phyloP scores from a whole-genome alignment of 176 grass and related monocot genomes.

The Bolboschoenus planiculmis region DNA sequence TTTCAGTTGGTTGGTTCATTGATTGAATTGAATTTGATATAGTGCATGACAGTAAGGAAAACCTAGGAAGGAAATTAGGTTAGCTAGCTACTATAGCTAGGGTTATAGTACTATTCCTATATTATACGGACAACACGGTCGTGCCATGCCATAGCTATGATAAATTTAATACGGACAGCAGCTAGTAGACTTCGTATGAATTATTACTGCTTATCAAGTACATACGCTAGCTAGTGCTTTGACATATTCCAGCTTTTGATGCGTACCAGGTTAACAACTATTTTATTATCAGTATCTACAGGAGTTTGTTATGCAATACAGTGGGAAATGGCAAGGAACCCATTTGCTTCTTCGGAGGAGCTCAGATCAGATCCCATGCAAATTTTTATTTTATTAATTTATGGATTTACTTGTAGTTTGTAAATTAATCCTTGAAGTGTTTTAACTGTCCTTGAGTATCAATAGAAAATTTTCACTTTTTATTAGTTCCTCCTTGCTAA shows the following conservation, averaged over 20 bases:
- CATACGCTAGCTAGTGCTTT: background rate
- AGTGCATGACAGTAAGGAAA: conserved; percentile 22
- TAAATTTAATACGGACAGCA: background rate
- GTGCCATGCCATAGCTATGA: background rate
- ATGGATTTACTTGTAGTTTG: background rate
- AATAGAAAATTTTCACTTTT: background rate
- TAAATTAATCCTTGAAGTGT: too few species aligned
- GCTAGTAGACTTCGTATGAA: background rate
- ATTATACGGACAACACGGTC: conserved; percentile 12
- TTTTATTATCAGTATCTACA: conserved; percentile 10
- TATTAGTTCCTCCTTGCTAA: too few species aligned
- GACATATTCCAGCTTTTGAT: conserved; percentile 7
- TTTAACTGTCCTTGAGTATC: too few species aligned
- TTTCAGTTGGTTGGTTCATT: background rate
- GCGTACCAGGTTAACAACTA: conserved; percentile 10
- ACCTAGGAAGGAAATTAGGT: background rate
- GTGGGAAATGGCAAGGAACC: background rate
- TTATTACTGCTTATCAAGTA: background rate
- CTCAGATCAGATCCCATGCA: background rate
- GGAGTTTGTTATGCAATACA: background rate
- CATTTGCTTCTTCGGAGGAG: background rate
- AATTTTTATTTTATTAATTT: background rate
- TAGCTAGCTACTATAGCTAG: background rate
- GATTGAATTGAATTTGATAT: conserved; percentile 18
- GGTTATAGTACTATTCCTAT: background rate